Evolutionary conservation across 306 rosid species (phyloP), one percentile per base, ranked within the genome.

Genomic region (Sophora flavescens): DNA sequence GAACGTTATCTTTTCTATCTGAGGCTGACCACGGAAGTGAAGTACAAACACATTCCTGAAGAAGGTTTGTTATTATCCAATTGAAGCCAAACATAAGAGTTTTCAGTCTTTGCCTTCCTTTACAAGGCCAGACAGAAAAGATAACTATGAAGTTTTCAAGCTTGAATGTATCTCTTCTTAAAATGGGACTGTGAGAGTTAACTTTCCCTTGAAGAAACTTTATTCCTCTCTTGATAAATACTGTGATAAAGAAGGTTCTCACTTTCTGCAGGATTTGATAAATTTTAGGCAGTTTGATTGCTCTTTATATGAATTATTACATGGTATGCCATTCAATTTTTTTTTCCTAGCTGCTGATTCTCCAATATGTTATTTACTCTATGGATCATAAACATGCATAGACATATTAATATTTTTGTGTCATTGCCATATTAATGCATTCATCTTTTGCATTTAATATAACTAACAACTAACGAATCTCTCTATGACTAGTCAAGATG

Each of bases 1-100:
- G 17, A 76, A 77, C 76, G 56, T 75, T 68, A 67, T 77, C 82
- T 62, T 66, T 73, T 67, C 57, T 75, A 48, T 67, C 63, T 54
- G 41, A 68, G 71, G 54, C 62, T 32, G n/a, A 53, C 58, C 83
- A 26, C 51, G 26, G 75, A 80, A 74, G 63, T 79, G 62, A 69
- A 74, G 53, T n/a, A 44, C 14, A 30, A 38, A 70, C 63, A 65
- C 57, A 59, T 3, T 72, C 51, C 63, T 16, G 53, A 72, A 51
- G 54, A 47, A 65, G 54, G 44, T 60, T 61, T 32, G 38, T 66
- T 62, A 66, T 51, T 59, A 72, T 38, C 59, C 50, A 33, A 57
- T 53, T 17, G 30, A 44, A 70, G 63, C 30, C 52, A 74, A 53
- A 35, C 63, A 74, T 9, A 36, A 6, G 8, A 45, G 44, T 70